A percentile compares a stretch with the other conserved stretches of the same genome.
phyloP scores from a whole-genome alignment of 495 filamentous ascomycete species.

The Friedmanniomyces simplex region DNA sequence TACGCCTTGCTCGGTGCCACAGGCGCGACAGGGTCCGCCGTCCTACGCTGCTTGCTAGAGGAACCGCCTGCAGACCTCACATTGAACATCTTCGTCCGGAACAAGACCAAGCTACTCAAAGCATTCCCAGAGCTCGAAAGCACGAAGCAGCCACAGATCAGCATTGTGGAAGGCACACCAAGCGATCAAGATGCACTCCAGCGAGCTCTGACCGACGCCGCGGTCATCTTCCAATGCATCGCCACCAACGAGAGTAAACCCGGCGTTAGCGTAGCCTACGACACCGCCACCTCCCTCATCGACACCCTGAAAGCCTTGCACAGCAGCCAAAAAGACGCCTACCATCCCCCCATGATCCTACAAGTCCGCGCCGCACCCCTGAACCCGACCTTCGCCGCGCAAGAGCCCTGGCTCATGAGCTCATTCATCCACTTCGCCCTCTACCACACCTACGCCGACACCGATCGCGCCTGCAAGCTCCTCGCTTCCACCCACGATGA shows the following conservation, averaged over 20 bases:
- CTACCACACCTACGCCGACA: conserved; percentile 15
- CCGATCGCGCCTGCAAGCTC: conserved; percentile 6
- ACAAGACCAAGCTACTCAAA: conserved; percentile 18
- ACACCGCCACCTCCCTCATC: conserved; percentile 14
- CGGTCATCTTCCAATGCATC: conserved; percentile 19
- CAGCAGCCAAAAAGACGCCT: neutral
- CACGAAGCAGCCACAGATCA: neutral
- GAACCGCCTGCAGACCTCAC: conserved; percentile 19
- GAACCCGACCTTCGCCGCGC: conserved; percentile 6
- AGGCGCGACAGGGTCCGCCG: conserved; percentile 19
- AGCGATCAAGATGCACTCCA: conserved; percentile 8
- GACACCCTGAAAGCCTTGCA: conserved; percentile 6
- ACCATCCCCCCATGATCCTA: conserved; percentile 10
- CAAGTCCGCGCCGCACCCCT: conserved; percentile 5
- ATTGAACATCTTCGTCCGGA: conserved; percentile 19
- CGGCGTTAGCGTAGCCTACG: conserved; percentile 9
- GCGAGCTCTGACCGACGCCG: conserved; percentile 6
- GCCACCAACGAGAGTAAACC: conserved; percentile 12
- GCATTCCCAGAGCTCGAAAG: conserved; percentile 16
- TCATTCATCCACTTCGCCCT: conserved; percentile 6
- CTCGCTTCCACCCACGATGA: neutral
- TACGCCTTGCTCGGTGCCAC: conserved; percentile 22
- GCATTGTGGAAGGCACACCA: conserved; percentile 18
- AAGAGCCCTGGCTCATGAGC: neutral
- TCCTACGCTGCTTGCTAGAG: conserved; percentile 17